Base-by-base conservation (phyloP, 352 stramenopile species). In the Globisporangium cystogenes region DNA sequence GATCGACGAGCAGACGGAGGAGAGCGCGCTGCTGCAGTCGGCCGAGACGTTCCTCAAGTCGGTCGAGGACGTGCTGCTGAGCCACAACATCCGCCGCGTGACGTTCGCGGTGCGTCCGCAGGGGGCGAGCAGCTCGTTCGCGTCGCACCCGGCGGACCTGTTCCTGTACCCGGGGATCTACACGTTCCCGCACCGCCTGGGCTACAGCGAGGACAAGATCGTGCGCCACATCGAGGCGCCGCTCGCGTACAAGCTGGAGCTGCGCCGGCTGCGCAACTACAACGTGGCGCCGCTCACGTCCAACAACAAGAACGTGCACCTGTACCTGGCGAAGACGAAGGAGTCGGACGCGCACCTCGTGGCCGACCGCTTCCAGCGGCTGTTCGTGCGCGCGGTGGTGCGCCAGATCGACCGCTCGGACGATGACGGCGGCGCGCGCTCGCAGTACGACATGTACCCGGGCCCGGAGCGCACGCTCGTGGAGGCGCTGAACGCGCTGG, bases 201-300 rank as follows among this genome's bases (percentile, higher is more conserved):
- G 83, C 35, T 99, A 98, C 75, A 89, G 87, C 39, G 98, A 99
- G 82, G 97, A 99, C 73, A 82, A 90, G 53, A 90, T 99, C 35
- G 97, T 99, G 65, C 86, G 98, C 37, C 84, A 99, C 78, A 99
- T 99, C 60, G 97, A 99, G 68, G 96, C 97, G 6, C 95, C 95
- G 24, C 79, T 98, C 20, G 96, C 96, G 5, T 98, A 98, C 76
- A 97, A 99, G 76, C 86, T 99, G n/a, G 97, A 99, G 62, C 82
- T 99, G 65, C 77, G 84, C 54, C 90, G 97, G 51, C 74, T 99
- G 15, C 77, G 92, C 47, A 99, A 99, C 76, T 99, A 99, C 79
- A 96, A 77, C 58, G 90, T 99, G 0, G 82, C 70, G 40, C 88
- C 96, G 31, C 73, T 99, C n/a, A 82, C 86, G 26, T 92, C 86